Percentiles rank a stretch among this genome's conserved stretches.
These are phyloP conservation scores for Termitomyces sp. DNA, from an alignment of 768 basidiomycete genomes.

Conservation along the genomic window DNA sequence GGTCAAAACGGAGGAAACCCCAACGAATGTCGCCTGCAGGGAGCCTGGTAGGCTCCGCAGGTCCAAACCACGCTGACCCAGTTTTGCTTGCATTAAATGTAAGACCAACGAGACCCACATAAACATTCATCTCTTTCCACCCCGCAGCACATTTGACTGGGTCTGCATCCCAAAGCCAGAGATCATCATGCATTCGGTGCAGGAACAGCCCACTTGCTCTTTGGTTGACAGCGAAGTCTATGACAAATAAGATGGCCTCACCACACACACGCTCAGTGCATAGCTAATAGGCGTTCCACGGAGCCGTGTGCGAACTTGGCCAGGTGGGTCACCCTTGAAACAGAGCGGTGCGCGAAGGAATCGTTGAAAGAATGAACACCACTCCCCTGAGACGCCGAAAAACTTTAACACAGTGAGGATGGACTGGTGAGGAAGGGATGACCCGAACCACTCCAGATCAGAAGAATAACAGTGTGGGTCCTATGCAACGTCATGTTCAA, in stretches of 20 bases:
- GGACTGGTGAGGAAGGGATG: too few species aligned
- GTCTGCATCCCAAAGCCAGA: slow-evolving; percentile 36
- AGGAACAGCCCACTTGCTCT: slow-evolving; percentile 34
- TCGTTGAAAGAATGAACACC: too few species aligned
- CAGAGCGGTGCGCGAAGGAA: too few species aligned
- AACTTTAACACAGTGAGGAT: too few species aligned
- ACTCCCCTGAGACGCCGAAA: too few species aligned
- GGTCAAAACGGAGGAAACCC: slow-evolving; percentile 15
- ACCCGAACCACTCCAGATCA: too few species aligned
- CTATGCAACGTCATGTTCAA: too few species aligned
- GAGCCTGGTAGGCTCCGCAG: slow-evolving; percentile 1
- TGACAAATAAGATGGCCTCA: slow-evolving; percentile 35
- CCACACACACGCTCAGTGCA: slow-evolving; percentile 30
- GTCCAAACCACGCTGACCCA: slow-evolving; percentile 31
- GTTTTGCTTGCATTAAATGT: slow-evolving; percentile 41
- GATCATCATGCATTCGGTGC: slow-evolving; percentile 40
- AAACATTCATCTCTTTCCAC: slow-evolving; percentile 37
- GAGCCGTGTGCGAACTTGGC: too few species aligned
- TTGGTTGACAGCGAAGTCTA: slow-evolving; percentile 47
- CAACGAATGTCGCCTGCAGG: slow-evolving; percentile 15
- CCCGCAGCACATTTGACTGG: slow-evolving; percentile 26
- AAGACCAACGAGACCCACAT: slow-evolving; percentile 32
- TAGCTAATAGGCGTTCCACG: too few species aligned
- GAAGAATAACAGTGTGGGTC: too few species aligned
- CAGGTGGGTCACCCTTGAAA: too few species aligned